Evolutionary conservation across 23 red algal genomes (phyloP).

Genomic region (Cyanidioschyzon merolae): DNA sequence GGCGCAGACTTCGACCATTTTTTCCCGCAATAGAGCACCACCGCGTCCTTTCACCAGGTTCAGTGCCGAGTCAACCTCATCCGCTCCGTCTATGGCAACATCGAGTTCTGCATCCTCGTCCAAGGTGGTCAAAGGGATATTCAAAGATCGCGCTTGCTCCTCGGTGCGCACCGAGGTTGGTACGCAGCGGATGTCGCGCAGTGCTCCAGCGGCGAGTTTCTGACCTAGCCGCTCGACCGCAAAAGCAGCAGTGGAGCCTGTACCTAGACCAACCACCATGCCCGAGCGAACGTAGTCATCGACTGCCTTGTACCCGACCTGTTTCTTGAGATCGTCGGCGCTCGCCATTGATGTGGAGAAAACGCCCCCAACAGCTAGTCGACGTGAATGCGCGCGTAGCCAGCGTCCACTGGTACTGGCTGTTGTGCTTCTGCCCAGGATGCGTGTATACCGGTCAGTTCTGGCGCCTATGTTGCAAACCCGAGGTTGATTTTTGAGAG

Average conservation of each 20-base stretch:
- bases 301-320: slow-evolving; percentile 70
- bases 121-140: slow-evolving; percentile 69
- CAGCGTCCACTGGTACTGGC: too few relatives aligned
- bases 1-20: slow-evolving; percentile 96
- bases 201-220: slow-evolving; percentile 54
- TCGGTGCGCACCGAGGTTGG: slow-evolving; percentile 86
- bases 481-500: too few relatives aligned
- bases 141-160: slow-evolving; percentile 66
- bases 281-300: slow-evolving; percentile 92
- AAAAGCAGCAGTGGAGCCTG: slow-evolving; percentile 85
- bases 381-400: too few relatives aligned
- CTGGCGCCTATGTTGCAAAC: too few relatives aligned
- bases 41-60: slow-evolving; percentile 97
- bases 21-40: slow-evolving; percentile 86
- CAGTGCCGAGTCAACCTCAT: slow-evolving; percentile 64
- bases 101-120: slow-evolving; percentile 85
- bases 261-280: slow-evolving; percentile 93
- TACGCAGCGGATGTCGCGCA: slow-evolving; percentile 73
- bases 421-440: too few relatives aligned
- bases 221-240: slow-evolving; percentile 92
- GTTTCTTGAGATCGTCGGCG: slow-evolving; percentile 78
- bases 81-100: slow-evolving; percentile 94
- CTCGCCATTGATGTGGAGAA: not conserved
- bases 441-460: too few relatives aligned
- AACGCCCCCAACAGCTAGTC: too few relatives aligned